Percentiles rank a stretch among this genome's conserved stretches.
phyloP scores from a whole-genome alignment of 345 rosid species.

The Dovyalis caffra region DNA sequence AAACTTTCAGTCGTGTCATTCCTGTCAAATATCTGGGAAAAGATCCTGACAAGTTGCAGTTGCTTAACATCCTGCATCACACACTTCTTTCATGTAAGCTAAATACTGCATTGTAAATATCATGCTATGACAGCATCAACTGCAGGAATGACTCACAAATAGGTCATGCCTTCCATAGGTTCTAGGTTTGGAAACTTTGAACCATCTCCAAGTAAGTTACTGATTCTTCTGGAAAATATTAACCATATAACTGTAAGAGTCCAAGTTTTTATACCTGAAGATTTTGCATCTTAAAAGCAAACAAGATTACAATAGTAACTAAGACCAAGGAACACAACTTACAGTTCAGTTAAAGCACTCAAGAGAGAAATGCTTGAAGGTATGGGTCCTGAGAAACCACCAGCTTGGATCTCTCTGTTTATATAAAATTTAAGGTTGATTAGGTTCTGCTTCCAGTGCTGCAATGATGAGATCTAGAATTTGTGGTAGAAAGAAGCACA shows the following conservation, averaged over 20 bases:
- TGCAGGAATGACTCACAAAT: conserved; percentile 9
- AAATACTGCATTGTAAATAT: neutral
- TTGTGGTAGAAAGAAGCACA: neutral
- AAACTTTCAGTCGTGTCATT: neutral
- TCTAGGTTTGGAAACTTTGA: neutral
- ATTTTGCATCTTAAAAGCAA: too few species aligned
- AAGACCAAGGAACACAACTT: neutral
- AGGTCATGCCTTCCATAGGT: neutral
- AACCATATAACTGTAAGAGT: neutral
- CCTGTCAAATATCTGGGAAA: neutral
- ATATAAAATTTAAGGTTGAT: neutral
- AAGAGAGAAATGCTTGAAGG: conserved; percentile 9
- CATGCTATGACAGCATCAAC: neutral
- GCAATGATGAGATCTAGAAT: neutral
- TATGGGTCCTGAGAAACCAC: conserved; percentile 22
- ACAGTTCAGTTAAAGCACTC: conserved; percentile 9
- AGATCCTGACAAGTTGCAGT: conserved; percentile 12
- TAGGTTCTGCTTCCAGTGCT: neutral
- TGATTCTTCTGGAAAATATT: conserved; percentile 12
- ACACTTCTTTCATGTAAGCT: neutral
- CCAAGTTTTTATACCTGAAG: too few species aligned
- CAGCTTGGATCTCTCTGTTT: conserved; percentile 14
- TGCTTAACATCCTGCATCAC: conserved; percentile 13
- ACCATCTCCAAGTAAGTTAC: conserved; percentile 7
- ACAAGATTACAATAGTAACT: too few species aligned